phyloP scores from a whole-genome alignment of 192 early-diverging fungal species.

The Entomortierella beljakovae region DNA sequence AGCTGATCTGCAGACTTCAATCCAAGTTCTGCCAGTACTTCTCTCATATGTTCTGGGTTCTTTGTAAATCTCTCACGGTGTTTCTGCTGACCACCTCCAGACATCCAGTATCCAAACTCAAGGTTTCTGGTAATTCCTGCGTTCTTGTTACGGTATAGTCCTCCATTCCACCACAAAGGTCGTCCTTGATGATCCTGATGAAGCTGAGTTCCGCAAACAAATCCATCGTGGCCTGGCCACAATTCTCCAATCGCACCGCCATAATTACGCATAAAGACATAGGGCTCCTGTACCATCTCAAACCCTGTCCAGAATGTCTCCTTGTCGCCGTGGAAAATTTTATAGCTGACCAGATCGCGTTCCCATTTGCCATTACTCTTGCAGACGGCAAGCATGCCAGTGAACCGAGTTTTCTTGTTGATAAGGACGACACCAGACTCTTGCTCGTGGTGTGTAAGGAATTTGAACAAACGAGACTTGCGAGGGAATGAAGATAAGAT shows the following conservation, averaged over 20 bases:
- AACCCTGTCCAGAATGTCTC: constrained; percentile 78
- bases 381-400: constrained; percentile 66
- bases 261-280: constrained; percentile 59
- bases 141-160: constrained; percentile 60
- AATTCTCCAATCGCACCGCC: constrained; percentile 66
- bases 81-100: constrained; percentile 31
- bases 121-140: constrained; percentile 47
- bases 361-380: constrained; percentile 64
- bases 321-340: constrained; percentile 69
- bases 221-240: constrained; percentile 18
- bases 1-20: constrained; percentile 18
- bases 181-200: constrained; percentile 51
- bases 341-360: constrained; percentile 61
- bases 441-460: constrained; percentile 63
- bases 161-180: constrained; percentile 67
- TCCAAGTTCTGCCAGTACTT: constrained; percentile 24
- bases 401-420: constrained; percentile 60
- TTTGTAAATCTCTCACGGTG: constrained; percentile 30
- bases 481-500: constrained; percentile 51
- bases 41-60: constrained; percentile 8
- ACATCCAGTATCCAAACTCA: constrained; percentile 52
- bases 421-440: constrained; percentile 72
- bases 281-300: constrained; percentile 68
- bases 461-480: constrained; percentile 54
- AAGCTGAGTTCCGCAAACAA: constrained; percentile 61